These are phyloP conservation scores for Carnegiea gigantea DNA, from an alignment of 179 eudicot species.

Conservation along the genomic window DNA sequence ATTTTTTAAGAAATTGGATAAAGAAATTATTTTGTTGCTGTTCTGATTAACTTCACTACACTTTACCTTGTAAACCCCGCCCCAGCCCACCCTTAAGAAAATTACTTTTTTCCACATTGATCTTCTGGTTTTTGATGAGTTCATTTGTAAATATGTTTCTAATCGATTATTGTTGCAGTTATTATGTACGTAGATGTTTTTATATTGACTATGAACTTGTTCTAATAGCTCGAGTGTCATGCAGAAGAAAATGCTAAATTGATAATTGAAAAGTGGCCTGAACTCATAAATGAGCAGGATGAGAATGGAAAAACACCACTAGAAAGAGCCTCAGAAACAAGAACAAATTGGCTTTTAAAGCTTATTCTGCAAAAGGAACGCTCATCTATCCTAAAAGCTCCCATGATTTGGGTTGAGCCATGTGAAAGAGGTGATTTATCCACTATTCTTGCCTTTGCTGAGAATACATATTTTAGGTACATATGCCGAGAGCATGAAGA, in stretches of 20 bases:
- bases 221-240: not conserved
- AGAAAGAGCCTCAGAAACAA: not conserved
- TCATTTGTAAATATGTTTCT: too few relatives aligned
- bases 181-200: too few relatives aligned
- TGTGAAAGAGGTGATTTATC: not conserved
- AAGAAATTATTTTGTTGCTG: too few relatives aligned
- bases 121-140: too few relatives aligned
- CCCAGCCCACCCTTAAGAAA: too few relatives aligned
- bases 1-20: too few relatives aligned
- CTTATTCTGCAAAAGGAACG: not conserved
- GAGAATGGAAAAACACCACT: slow-evolving; percentile 7
- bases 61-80: too few relatives aligned
- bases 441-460: not conserved
- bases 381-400: not conserved
- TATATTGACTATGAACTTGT: too few relatives aligned
- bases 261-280: not conserved
- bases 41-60: too few relatives aligned
- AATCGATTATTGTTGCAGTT: too few relatives aligned
- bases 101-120: too few relatives aligned
- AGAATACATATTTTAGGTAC: not conserved
- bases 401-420: slow-evolving; percentile 5
- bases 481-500: not conserved
- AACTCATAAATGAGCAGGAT: not conserved
- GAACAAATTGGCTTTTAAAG: not conserved
- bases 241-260: not conserved